A percentile compares a stretch with the other conserved stretches of the same genome.
phyloP scores from a whole-genome alignment of 106 monocot species.

The Allium cepa region DNA sequence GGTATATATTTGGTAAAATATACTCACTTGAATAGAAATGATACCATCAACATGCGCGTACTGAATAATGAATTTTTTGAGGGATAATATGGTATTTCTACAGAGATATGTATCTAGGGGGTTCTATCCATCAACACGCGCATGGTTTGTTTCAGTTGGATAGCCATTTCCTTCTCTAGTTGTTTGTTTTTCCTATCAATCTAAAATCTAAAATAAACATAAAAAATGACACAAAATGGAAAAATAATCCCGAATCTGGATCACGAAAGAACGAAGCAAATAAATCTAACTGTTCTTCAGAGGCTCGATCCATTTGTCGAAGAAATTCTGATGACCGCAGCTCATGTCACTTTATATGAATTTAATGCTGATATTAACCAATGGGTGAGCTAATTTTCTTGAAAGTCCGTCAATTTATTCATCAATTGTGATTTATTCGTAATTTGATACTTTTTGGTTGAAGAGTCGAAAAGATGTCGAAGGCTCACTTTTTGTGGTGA shows the following conservation, averaged over 20 bases:
- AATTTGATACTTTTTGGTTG: conserved; percentile 1
- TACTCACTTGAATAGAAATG: too few species aligned
- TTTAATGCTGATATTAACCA: conserved; percentile 88
- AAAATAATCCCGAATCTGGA: conserved; percentile 72
- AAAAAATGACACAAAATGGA: conserved; percentile 31
- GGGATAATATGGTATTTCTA: too few species aligned
- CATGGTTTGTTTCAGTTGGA: too few species aligned
- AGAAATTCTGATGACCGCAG: conserved; percentile 82
- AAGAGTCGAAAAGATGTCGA: conserved; percentile 94
- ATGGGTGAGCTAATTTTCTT: conserved; percentile 36
- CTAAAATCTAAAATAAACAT: not conserved
- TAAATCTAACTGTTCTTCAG: conserved; percentile 90
- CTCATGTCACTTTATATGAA: conserved; percentile 87
- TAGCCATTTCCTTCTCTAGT: too few species aligned
- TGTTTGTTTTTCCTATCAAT: not conserved
- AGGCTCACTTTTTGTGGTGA: conserved; percentile 88
- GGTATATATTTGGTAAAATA: too few species aligned
- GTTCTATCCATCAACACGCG: too few species aligned
- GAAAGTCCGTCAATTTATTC: too few species aligned
- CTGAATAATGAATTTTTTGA: too few species aligned
- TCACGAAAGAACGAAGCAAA: conserved; percentile 58
- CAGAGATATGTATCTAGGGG: too few species aligned
- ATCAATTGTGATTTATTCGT: not conserved
- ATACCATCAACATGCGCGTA: too few species aligned
- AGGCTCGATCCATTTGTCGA: conserved; percentile 87